Evolutionary conservation across 2,329 filamentous ascomycete genomes (phyloP), one percentile per base, ranked within the genome.

Genomic region (Periconia sp.): DNA sequence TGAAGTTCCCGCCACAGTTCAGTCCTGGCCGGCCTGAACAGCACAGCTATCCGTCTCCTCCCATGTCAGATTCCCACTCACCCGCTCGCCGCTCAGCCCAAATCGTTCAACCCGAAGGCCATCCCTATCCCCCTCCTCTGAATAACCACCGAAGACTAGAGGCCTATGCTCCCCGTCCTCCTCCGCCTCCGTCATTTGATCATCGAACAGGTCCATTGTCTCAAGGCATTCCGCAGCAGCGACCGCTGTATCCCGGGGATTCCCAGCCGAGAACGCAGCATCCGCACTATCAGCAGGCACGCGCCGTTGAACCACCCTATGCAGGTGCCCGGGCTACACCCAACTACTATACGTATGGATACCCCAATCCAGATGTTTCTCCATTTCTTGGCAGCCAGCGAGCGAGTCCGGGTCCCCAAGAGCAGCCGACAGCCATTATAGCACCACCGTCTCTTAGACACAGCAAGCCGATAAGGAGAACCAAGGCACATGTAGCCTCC

Each of bases 401-500:
- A 22, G 32, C 37, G 36, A 35, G 16, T 15, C 32, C 56, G 46
- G 65, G 59, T 26, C 54, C 58, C 28, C 67, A 68, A 54, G 56
- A 43, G 24, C 67, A 68, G 46, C 61, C 59, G 44, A 52, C 58
- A 26, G 50, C 62, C 6, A 62, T 69, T 34, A 61, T 67, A 36
- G 54, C 59, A 48, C 63, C 67, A 32, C 63, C 57, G 25, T 49
- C 65, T 16, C 33, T 57, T 8, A 57, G 65, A 46, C 53, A 59
- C 16, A 58, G 49, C 28, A 71, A 68, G 46, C 62, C 63, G 41
- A 68, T 68, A 16, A 62, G 70, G 39, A 63, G 70, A 66, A 85
- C 86, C 5, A 90, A 90, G 65, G 87, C 87, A 11, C 89, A 94
- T 73, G 89, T 92, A 39, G 87, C 88, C 36, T 92, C 88, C 24